phyloP scores from a whole-genome alignment of 2,329 filamentous ascomycete species.

The Sordariomycetes sp. region DNA sequence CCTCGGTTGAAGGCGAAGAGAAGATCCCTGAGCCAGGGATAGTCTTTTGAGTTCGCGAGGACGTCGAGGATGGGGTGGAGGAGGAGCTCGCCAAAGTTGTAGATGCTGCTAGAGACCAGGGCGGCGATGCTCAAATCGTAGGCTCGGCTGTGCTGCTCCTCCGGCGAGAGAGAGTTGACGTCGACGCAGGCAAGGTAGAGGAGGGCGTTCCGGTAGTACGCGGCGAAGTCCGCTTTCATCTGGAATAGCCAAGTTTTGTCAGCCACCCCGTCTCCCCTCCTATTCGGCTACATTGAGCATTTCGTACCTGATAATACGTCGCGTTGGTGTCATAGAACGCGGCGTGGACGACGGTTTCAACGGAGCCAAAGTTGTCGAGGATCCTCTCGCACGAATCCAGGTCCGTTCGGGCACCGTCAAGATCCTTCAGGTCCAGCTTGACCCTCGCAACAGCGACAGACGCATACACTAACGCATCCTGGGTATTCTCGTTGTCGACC shows the following conservation, averaged over 20 bases:
- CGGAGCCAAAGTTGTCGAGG: slow-evolving; percentile 84
- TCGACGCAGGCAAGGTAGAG: slow-evolving; percentile 96
- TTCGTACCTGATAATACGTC: slow-evolving; percentile 71
- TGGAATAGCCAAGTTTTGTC: slow-evolving; percentile 9
- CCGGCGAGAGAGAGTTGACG: slow-evolving; percentile 58
- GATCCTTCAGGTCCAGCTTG: slow-evolving; percentile 69
- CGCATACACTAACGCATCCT: slow-evolving; percentile 93
- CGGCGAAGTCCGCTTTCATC: slow-evolving; percentile 81
- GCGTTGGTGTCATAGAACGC: slow-evolving; percentile 94
- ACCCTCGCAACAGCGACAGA: slow-evolving; percentile 82
- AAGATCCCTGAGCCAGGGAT: slow-evolving; percentile 88
- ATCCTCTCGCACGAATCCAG: slow-evolving; percentile 80
- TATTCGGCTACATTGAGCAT: not conserved
- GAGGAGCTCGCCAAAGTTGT: slow-evolving; percentile 99
- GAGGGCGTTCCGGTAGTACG: slow-evolving; percentile 95
- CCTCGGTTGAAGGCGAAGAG: slow-evolving; percentile 96
- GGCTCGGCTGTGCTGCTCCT: slow-evolving; percentile 72
- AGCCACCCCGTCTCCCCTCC: not conserved
- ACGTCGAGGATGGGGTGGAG: slow-evolving; percentile 91
- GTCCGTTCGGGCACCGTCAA: slow-evolving; percentile 76
- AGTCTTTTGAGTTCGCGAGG: slow-evolving; percentile 55
- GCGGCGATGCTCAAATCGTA: slow-evolving; percentile 91
- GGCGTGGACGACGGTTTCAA: slow-evolving; percentile 91
- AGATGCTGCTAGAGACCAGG: slow-evolving; percentile 87
- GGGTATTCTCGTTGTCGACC: slow-evolving; percentile 84